Percentiles rank a stretch among this genome's conserved stretches.
phyloP scores from a whole-genome alignment of 164 flowering plant species.

The Akebia trifoliata region DNA sequence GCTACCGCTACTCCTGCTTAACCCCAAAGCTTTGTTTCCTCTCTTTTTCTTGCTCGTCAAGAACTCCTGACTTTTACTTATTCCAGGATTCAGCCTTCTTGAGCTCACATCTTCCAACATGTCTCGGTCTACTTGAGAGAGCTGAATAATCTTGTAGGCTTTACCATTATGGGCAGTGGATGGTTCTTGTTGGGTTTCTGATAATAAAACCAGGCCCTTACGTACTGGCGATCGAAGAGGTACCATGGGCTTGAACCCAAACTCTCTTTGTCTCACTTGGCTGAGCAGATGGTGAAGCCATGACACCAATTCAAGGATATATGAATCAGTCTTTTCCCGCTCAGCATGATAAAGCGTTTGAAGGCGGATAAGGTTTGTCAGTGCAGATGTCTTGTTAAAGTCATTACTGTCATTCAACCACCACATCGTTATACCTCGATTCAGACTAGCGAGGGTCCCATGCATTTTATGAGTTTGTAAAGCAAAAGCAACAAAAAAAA shows the following conservation, averaged over 20 bases:
- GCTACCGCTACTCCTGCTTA: constrained; percentile 52
- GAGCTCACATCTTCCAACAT: constrained; percentile 37
- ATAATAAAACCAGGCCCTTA: constrained; percentile 17
- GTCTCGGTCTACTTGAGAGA: constrained; percentile 46
- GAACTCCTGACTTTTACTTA: constrained; percentile 63
- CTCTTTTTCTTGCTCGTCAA: constrained; percentile 16
- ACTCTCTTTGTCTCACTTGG: constrained; percentile 38
- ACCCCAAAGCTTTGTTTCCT: constrained; percentile 22
- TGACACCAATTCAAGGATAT: constrained; percentile 52
- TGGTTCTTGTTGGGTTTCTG: constrained; percentile 18
- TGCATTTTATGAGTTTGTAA: background rate
- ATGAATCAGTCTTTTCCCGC: constrained; percentile 42
- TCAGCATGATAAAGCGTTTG: constrained; percentile 77
- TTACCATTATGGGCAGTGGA: constrained; percentile 13
- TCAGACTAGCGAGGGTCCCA: background rate
- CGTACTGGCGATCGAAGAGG: constrained; percentile 38
- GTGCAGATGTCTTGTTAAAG: constrained; percentile 32
- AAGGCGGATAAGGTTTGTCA: constrained; percentile 38
- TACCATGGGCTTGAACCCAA: constrained; percentile 26
- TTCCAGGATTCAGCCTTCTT: constrained; percentile 34
- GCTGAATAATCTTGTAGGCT: constrained; percentile 9
- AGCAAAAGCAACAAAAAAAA: background rate
- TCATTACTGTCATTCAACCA: constrained; percentile 39
- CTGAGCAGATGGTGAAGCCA: constrained; percentile 58
- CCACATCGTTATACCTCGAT: background rate